phyloP scores from a whole-genome alignment of 257 asterid genomes.

The Jacaranda mimosifolia region DNA sequence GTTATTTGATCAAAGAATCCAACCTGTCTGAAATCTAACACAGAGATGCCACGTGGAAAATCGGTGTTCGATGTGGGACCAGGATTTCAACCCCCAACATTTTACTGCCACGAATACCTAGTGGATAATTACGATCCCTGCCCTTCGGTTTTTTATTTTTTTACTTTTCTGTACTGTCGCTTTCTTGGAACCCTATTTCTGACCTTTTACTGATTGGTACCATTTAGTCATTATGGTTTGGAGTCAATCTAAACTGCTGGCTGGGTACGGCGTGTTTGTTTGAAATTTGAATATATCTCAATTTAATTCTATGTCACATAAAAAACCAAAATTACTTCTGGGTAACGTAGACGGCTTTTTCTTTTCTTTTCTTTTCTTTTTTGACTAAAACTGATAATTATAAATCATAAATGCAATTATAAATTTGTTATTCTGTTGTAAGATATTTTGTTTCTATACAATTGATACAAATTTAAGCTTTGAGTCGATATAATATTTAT shows the following conservation, averaged over 20 bases:
- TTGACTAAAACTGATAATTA: too few species aligned
- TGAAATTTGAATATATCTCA: neutral
- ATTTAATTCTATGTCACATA: neutral
- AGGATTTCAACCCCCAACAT: constrained; percentile 41
- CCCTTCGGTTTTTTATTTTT: neutral
- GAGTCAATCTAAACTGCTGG: neutral
- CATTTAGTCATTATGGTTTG: neutral
- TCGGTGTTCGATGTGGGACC: constrained; percentile 42
- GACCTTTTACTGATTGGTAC: constrained; percentile 20
- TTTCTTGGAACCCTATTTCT: constrained; percentile 10
- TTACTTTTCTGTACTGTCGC: constrained; percentile 17
- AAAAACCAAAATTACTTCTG: too few species aligned
- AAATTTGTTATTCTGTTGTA: too few species aligned
- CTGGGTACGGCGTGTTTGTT: neutral
- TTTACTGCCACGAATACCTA: constrained; percentile 57
- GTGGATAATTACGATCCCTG: constrained; percentile 55
- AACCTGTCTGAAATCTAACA: constrained; percentile 39
- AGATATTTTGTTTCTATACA: too few species aligned
- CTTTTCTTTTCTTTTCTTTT: too few species aligned
- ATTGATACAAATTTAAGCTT: too few species aligned
- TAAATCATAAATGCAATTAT: too few species aligned
- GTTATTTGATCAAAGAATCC: constrained; percentile 30
- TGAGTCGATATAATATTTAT: too few species aligned
- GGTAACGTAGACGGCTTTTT: too few species aligned
- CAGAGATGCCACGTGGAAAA: constrained; percentile 52